phyloP scores from a whole-genome alignment of 352 stramenopile species.

The Pythium rishiriense region DNA sequence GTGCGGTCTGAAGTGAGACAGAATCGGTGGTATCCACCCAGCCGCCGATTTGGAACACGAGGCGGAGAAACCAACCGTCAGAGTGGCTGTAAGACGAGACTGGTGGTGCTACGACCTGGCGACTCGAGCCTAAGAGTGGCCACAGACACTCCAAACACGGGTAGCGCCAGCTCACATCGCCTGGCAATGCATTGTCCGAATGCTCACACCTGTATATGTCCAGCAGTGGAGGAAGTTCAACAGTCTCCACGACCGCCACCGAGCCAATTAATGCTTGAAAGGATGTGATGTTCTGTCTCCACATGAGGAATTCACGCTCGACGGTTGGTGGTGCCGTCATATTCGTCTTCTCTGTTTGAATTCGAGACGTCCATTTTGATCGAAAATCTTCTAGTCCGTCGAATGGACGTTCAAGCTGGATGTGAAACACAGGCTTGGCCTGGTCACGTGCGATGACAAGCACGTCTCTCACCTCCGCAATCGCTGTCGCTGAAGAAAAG shows the following conservation, averaged over 20 bases:
- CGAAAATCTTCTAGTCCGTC: conserved; percentile 32
- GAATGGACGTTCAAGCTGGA: conserved; percentile 32
- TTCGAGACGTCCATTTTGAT: conserved; percentile 15
- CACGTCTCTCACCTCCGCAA: conserved; percentile 25
- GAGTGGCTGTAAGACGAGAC: background rate
- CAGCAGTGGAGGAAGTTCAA: background rate
- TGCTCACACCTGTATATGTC: background rate
- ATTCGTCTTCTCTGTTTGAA: background rate
- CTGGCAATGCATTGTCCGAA: background rate
- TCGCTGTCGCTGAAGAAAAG: conserved; percentile 30
- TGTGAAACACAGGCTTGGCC: conserved; percentile 30
- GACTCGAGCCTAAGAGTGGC: conserved; percentile 17
- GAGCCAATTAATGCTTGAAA: conserved; percentile 4
- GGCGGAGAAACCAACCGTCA: conserved; percentile 4
- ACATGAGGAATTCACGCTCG: conserved; percentile 23
- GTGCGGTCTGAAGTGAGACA: conserved; percentile 21
- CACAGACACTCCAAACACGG: conserved; percentile 35
- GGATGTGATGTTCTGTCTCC: conserved; percentile 9
- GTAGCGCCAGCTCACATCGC: background rate
- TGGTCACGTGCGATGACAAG: conserved; percentile 13
- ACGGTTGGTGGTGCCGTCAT: background rate
- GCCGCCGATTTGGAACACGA: conserved; percentile 13
- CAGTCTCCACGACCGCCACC: background rate
- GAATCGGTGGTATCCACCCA: conserved; percentile 33
- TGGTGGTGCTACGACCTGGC: background rate